A percentile compares a stretch with the other conserved stretches of the same genome.
phyloP scores from a whole-genome alignment of 495 filamentous ascomycete genomes.

The Amphirosellinia nigrospora region DNA sequence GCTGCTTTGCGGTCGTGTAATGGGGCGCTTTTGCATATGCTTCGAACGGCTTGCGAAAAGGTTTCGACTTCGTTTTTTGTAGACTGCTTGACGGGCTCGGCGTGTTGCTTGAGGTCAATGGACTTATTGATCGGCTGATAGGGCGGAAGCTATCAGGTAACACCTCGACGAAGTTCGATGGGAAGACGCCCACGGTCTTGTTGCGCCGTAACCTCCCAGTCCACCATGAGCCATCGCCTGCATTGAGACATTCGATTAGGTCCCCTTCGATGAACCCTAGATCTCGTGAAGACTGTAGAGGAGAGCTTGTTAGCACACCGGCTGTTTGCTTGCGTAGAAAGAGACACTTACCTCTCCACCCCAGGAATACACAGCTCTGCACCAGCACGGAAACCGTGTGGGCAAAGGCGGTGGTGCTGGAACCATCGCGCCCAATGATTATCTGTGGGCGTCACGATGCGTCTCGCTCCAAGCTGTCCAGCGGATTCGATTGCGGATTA shows the following conservation, averaged over 20 bases:
- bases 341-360: conserved; percentile 76
- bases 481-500: conserved; percentile 12
- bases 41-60: conserved; percentile 73
- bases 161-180: conserved; percentile 95
- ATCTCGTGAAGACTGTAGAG: conserved; percentile 77
- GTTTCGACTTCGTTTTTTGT: conserved; percentile 61
- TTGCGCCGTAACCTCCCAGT: conserved; percentile 88
- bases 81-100: conserved; percentile 58
- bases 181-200: conserved; percentile 88
- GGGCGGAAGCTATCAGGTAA: conserved; percentile 84
- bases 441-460: conserved; percentile 8
- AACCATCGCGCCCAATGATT: conserved; percentile 45
- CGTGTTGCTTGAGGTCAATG: conserved; percentile 61
- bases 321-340: conserved; percentile 23
- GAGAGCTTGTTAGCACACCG: conserved; percentile 28
- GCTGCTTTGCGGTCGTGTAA: conserved; percentile 57
- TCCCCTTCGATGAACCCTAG: conserved; percentile 97
- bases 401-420: conserved; percentile 71
- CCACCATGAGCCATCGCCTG: conserved; percentile 98
- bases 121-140: conserved; percentile 76
- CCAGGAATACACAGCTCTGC: conserved; percentile 93
- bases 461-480: neutral
- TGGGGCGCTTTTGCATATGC: conserved; percentile 67
- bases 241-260: conserved; percentile 96
- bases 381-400: conserved; percentile 92